A percentile compares a stretch with the other conserved stretches of the same genome.
Conservation (phyloP, 1,284 basidiomycete genomes). For the Cutaneotrichosporon sp. region DNA sequence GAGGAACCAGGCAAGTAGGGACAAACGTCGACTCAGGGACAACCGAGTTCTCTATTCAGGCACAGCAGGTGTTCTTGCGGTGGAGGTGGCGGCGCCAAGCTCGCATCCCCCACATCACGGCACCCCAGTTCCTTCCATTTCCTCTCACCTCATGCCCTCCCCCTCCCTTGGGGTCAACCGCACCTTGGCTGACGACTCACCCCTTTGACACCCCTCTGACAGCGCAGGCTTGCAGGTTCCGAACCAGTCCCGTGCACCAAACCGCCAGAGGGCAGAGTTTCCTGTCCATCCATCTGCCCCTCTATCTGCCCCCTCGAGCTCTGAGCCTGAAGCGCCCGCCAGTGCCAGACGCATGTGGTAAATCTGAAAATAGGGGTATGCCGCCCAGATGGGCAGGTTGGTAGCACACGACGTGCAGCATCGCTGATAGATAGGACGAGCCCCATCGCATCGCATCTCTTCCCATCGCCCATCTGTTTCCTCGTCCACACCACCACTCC, state of each 20-base stretch:
- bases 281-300: background rate
- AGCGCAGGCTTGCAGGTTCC: no score
- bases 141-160: background rate
- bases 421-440: background rate
- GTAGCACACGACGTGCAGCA: no score
- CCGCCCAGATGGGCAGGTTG: no score
- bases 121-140: background rate
- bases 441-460: background rate
- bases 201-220: no score
- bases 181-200: background rate
- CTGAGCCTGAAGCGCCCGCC: no score
- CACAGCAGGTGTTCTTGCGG: no score
- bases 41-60: no score
- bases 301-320: background rate
- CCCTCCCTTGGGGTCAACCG: background rate
- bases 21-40: no score
- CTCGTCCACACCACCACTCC: background rate
- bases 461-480: background rate
- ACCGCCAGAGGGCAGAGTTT: background rate
- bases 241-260: no score
- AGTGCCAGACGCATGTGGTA: background rate
- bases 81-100: background rate
- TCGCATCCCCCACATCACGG: background rate
- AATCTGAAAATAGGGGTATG: conserved; percentile 2
- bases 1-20: no score